Evolutionary conservation across 768 basidiomycete species (phyloP), one percentile per base, ranked within the genome.

Genomic region (Pisolithus tinctorius): DNA sequence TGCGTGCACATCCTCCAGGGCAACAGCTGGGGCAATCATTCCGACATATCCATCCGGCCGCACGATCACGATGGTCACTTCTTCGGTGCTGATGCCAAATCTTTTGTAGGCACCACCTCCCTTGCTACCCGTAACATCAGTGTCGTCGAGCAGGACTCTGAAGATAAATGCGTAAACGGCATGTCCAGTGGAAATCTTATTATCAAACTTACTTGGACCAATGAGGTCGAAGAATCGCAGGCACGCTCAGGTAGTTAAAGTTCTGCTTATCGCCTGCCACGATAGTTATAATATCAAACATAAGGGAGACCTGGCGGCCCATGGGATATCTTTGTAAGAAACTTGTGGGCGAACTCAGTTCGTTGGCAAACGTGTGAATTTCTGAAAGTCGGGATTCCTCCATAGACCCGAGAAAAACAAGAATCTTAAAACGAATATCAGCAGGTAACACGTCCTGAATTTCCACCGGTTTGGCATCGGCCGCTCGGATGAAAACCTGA

Each of bases 11-110:
- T 73, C 70, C 5, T 40, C 48, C 38, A 62, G 10, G 14, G 51
- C 57, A 17, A 42, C 55, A 20, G 67, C 61, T 11, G 68, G 63
- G n/a, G 58, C 62, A 26, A 74, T 50, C 40, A 62, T 60, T 14
- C 72, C 72, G 2, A 74, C 64, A 49, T 71, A 74, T 34, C 73
- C 71, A 50, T 74, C 72, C 4, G 73, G 72, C 9, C 72, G 68
- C 40, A 74, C 57, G 9, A 74, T 56, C 20, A 71, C 69, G 6
- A 73, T 44, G 31, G 70, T 65, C 6, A 69, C 61, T 25, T 54
- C 58, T 4, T 50, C 42, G 3, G 57, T 47, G 31, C 58, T 56
- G 34, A 74, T 66, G 1, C 72, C 72, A 36, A 65, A 73, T 23
- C 11, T 60, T 47, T 63, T 57, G 52, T 74, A 74, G 4, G 51